These are phyloP conservation scores for Tuber aestivum DNA, from an alignment of 495 filamentous ascomycete genomes.

Conservation along the genomic window DNA sequence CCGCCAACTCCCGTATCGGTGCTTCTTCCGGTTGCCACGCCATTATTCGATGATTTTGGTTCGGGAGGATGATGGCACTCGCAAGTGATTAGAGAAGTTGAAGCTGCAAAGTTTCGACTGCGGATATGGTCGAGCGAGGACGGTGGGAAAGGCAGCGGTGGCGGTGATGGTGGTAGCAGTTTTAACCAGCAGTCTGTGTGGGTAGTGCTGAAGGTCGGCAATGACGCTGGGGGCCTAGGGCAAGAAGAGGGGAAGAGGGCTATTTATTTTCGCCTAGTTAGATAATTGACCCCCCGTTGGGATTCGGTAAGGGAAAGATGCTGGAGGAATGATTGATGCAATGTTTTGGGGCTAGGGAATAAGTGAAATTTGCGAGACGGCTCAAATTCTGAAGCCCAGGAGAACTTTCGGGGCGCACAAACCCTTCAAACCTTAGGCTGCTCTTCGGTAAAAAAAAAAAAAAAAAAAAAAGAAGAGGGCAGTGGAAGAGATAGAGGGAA, in stretches of 20 bases:
- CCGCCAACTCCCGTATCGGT: conserved; percentile 78
- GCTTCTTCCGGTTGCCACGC: conserved; percentile 87
- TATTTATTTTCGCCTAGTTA: not conserved
- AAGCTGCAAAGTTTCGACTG: conserved; percentile 11
- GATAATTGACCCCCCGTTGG: not conserved
- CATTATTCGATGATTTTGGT: conserved; percentile 51
- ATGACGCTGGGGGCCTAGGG: conserved; percentile 22
- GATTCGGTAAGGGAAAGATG: not conserved
- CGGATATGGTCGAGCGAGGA: conserved; percentile 11
- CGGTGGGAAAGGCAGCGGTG: not conserved
- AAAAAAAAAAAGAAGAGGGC: conserved; percentile 24
- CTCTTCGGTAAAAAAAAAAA: conserved; percentile 26
- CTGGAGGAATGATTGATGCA: not conserved
- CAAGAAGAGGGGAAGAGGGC: not conserved
- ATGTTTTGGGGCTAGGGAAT: not conserved
- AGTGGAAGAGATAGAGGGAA: conserved; percentile 16
- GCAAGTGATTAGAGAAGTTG: conserved; percentile 7
- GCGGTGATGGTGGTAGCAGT: conserved; percentile 12
- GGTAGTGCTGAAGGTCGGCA: conserved; percentile 11
- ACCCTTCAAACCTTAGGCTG: conserved; percentile 35
- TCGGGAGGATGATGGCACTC: conserved; percentile 7
- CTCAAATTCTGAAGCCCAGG: not conserved
- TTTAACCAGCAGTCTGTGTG: conserved; percentile 17
- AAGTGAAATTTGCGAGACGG: not conserved
- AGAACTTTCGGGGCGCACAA: conserved; percentile 29